phyloP scores from a whole-genome alignment of 768 basidiomycete species.

The Hericium alpestre region DNA sequence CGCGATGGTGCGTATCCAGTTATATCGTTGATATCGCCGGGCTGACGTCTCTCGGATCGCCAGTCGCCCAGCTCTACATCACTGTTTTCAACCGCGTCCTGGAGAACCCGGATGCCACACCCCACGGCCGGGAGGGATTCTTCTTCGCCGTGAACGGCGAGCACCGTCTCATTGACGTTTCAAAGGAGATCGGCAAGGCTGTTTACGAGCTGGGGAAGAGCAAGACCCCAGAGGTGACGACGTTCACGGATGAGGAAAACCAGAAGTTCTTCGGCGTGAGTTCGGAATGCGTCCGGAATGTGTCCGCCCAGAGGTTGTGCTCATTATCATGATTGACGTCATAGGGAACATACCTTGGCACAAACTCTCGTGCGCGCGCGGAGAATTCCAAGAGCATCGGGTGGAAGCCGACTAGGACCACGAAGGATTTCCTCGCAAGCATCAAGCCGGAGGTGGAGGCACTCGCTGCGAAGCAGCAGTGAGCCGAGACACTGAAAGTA shows the following conservation, averaged over 20 bases:
- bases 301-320: neutral
- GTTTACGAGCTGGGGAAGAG: conserved; percentile 22
- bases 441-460: conserved; percentile 35
- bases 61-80: conserved; percentile 35
- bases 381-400: conserved; percentile 35
- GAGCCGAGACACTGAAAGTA: no score
- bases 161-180: conserved; percentile 23
- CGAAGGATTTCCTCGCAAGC: conserved; percentile 38
- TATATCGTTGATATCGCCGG: no score
- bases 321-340: neutral
- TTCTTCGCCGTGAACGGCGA: conserved; percentile 26
- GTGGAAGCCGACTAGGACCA: conserved; percentile 41
- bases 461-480: neutral
- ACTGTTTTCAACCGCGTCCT: conserved; percentile 30
- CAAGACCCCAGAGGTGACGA: conserved; percentile 29
- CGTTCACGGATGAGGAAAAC: conserved; percentile 33
- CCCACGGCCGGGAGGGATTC: conserved; percentile 26
- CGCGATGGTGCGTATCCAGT: conserved; percentile 31
- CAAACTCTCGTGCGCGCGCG: conserved; percentile 34
- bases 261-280: conserved; percentile 28
- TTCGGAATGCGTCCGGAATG: neutral
- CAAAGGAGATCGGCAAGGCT: conserved; percentile 26
- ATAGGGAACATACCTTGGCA: conserved; percentile 12
- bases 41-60: neutral
- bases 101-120: conserved; percentile 7